Evolutionary conservation across 169 alveolate genomes (phyloP).

Genomic region (Perkinsus marinus): DNA sequence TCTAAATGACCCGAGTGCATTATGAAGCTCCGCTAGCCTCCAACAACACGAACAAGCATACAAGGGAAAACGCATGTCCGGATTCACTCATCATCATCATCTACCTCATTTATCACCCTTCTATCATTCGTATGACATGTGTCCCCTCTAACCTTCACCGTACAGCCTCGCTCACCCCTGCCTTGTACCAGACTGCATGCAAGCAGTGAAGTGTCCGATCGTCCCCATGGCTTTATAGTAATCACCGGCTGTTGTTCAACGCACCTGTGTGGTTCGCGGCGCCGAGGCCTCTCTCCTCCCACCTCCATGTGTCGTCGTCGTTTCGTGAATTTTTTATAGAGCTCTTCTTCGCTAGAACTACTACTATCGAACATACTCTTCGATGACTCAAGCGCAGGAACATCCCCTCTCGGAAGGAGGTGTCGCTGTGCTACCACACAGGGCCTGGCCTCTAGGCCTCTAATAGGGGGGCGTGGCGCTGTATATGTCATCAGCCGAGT

Average conservation of each 20-base stretch:
- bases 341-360: not conserved
- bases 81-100: no score
- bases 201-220: not conserved
- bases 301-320: not conserved
- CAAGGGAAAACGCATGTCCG: no score
- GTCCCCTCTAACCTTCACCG: not conserved
- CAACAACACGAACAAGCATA: no score
- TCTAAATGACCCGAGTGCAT: no score
- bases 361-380: not conserved
- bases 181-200: not conserved
- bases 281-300: not conserved
- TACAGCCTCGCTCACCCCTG: not conserved
- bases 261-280: not conserved
- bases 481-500: no score
- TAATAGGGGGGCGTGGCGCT: no score
- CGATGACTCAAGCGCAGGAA: not conserved
- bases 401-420: not conserved
- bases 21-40: no score
- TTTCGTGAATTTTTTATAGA: not conserved
- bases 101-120: no score
- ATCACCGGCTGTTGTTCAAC: not conserved
- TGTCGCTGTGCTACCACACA: not conserved
- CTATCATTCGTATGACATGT: not conserved
- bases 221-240: not conserved
- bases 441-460: no score